phyloP scores from a whole-genome alignment of 768 basidiomycete genomes.

The Grammothele lineata region DNA sequence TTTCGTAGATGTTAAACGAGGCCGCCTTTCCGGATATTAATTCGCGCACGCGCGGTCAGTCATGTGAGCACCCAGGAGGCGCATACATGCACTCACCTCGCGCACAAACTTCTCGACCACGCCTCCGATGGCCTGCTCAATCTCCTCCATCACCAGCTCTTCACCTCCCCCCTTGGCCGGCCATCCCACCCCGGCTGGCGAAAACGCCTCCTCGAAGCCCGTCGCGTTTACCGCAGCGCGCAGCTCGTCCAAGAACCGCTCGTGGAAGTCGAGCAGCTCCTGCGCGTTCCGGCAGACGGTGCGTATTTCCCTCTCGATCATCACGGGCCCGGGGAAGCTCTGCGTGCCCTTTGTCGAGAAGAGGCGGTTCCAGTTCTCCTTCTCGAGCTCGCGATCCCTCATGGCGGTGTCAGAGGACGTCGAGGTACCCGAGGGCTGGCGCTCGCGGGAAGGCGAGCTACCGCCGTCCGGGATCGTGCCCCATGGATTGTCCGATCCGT shows the following conservation, averaged over 20 bases:
- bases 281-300: slow-evolving; percentile 62
- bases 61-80: too few relatives aligned
- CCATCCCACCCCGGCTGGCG: not conserved
- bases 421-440: slow-evolving; percentile 10
- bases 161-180: slow-evolving; percentile 2
- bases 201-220: slow-evolving; percentile 35
- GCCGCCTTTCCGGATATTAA: slow-evolving; percentile 45
- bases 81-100: slow-evolving; percentile 18
- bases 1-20: slow-evolving; percentile 73
- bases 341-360: slow-evolving; percentile 24
- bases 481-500: too few relatives aligned
- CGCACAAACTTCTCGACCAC: slow-evolving; percentile 21
- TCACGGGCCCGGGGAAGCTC: slow-evolving; percentile 40
- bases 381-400: slow-evolving; percentile 7
- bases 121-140: slow-evolving; percentile 23
- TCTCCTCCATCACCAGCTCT: slow-evolving; percentile 5
- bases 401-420: not conserved
- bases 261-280: slow-evolving; percentile 65
- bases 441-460: not conserved
- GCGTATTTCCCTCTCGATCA: slow-evolving; percentile 55
- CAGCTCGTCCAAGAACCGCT: slow-evolving; percentile 58
- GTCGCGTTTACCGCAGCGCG: slow-evolving; percentile 43
- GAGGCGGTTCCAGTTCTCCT: slow-evolving; percentile 8
- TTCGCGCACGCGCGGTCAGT: too few relatives aligned
- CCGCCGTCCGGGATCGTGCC: not conserved